Evolutionary conservation across 345 rosid species (phyloP).

Genomic region (Orychophragmus violaceus): DNA sequence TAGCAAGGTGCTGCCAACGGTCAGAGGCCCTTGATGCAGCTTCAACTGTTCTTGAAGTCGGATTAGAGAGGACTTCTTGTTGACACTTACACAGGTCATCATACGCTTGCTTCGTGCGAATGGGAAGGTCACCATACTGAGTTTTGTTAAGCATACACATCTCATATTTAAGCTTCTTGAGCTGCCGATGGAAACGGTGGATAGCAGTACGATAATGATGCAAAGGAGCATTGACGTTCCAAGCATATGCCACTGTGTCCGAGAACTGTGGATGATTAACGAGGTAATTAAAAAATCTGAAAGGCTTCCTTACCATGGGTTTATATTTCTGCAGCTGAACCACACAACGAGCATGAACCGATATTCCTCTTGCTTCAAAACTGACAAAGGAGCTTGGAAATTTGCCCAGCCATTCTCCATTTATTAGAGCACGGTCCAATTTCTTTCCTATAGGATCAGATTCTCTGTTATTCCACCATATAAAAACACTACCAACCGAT

Average conservation of each 20-base stretch:
- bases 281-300: no score
- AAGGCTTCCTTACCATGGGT: not conserved
- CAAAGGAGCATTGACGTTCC: not conserved
- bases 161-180: not conserved
- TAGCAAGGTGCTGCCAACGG: no score
- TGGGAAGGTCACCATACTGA: not conserved
- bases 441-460: not conserved
- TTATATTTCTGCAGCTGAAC: not conserved
- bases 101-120: not conserved
- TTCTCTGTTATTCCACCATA: not conserved
- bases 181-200: not conserved
- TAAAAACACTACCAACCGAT: not conserved
- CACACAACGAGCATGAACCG: not conserved
- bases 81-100: not conserved
- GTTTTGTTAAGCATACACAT: not conserved
- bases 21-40: no score
- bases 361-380: not conserved
- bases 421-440: not conserved
- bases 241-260: no score
- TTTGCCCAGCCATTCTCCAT: not conserved
- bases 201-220: not conserved
- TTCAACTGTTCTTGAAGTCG: no score
- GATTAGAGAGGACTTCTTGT: not conserved
- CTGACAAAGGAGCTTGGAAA: not conserved
- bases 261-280: no score